Evolutionary conservation across 2,329 filamentous ascomycete genomes (phyloP), one percentile per base, ranked within the genome.

Genomic region (Cordyceps cateniannulata): DNA sequence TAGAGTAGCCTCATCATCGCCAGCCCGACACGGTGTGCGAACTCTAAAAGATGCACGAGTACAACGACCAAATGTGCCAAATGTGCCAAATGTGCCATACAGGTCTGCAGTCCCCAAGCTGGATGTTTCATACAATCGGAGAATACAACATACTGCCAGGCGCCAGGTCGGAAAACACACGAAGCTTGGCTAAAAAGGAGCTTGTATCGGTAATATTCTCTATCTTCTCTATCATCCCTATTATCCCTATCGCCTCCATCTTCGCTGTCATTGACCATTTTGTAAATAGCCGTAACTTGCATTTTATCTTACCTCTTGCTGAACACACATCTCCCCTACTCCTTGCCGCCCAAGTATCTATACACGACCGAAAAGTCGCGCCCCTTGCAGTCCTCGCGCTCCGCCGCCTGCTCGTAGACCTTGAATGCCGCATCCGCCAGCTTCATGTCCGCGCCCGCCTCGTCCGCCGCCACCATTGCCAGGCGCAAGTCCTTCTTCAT

Each of bases 331-430:
- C 32, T n/a, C 20, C 29, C 29, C 29, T 63, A 64, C 68, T 84
- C 80, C 67, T 81, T 78, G 2, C 83, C 81, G 0, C 80, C 82
- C 47, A 92, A 68, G 76, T 87, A 90, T 67, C 87, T 81, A 72
- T 93, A 95, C 9, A 95, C 85, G 8, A 93, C 88, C 0, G 88
- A 92, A 72, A 95, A 95, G 70, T 95, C 90, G 62, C 87, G 83
- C 1, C 88, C 88, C 64, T 83, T 82, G 69, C 84, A 88, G 50
- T 72, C 69, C 59, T 90, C 83, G 53, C 79, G 77, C 65, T 81
- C 74, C 70, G 87, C 85, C 0, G 87, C 86, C 29, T 78, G 76
- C 64, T 86, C 84, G 68, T 95, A 95, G 7, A 93, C 83, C 52
- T 82, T 78, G 42, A 77, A 80, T 1, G 88, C 89, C 66, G 78